These are phyloP conservation scores for Tremellales sp. DNA, from an alignment of 1,284 basidiomycete genomes.

Conservation along the genomic window DNA sequence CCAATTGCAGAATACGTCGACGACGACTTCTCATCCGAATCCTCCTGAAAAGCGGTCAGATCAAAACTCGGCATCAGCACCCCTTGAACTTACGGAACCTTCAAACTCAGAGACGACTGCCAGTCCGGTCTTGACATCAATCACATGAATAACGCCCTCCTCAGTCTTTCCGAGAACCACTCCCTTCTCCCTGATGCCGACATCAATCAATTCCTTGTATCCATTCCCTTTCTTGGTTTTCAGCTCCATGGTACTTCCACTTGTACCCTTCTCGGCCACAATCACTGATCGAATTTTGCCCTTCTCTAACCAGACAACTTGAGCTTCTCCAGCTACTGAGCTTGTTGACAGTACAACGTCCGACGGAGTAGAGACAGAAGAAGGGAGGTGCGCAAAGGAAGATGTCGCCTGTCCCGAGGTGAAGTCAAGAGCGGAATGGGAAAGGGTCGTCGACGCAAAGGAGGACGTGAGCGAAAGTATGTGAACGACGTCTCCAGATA, in stretches of 20 bases:
- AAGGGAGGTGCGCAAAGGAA: conserved; percentile 54
- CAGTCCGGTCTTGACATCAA: conserved; percentile 53
- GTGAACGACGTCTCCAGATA: conserved; percentile 58
- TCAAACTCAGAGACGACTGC: conserved; percentile 59
- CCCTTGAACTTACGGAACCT: conserved; percentile 53
- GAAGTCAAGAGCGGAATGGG: conserved; percentile 57
- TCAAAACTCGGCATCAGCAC: no score
- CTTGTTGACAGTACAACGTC: conserved; percentile 31
- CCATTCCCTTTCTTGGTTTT: conserved; percentile 26
- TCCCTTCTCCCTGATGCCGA: conserved; percentile 38
- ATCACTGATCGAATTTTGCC: conserved; percentile 50
- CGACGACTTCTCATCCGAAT: conserved; percentile 29
- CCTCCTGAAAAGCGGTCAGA: conserved; percentile 21
- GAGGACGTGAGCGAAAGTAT: conserved; percentile 66
- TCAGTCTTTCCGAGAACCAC: conserved; percentile 50
- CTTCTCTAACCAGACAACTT: conserved; percentile 65
- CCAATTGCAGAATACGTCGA: conserved; percentile 54
- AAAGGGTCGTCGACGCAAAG: conserved; percentile 60
- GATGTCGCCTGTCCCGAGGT: conserved; percentile 55
- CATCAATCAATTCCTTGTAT: conserved; percentile 32
- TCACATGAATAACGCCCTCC: conserved; percentile 58
- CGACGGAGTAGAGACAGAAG: conserved; percentile 50
- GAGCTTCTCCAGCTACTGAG: conserved; percentile 38
- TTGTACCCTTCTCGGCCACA: conserved; percentile 26
- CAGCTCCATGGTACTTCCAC: conserved; percentile 58